Percentiles rank a stretch among this genome's conserved stretches.
phyloP scores from a whole-genome alignment of 495 filamentous ascomycete genomes.

The Niebla homalea region DNA sequence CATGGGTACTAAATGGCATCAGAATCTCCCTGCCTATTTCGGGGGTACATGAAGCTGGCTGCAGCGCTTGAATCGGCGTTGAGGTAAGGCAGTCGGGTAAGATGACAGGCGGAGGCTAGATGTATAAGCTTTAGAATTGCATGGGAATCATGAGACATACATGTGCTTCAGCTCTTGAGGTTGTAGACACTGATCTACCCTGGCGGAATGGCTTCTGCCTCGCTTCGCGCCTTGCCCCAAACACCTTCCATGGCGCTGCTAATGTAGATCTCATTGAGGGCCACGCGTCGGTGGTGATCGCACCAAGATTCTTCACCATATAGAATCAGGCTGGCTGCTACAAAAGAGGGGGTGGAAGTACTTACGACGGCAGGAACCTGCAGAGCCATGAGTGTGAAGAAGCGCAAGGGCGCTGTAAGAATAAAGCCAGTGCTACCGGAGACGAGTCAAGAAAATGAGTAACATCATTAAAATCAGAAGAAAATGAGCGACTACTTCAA shows the following conservation, averaged over 20 bases:
- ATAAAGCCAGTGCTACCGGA: too few relatives aligned
- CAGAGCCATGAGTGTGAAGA: slow-evolving; percentile 33
- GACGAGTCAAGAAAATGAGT: too few relatives aligned
- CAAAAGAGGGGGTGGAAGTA: slow-evolving; percentile 18
- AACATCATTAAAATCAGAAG: too few relatives aligned
- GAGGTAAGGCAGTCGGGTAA: slow-evolving; percentile 16
- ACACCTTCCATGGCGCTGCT: slow-evolving; percentile 24
- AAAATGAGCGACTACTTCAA: too few relatives aligned
- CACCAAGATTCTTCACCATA: slow-evolving; percentile 23
- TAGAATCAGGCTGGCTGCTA: slow-evolving; percentile 8
- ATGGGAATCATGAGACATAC: neutral
- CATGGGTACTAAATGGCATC: neutral
- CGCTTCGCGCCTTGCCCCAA: slow-evolving; percentile 9
- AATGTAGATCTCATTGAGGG: slow-evolving; percentile 31
- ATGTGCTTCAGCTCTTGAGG: neutral
- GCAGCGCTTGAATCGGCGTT: slow-evolving; percentile 11
- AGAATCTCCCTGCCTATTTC: neutral
- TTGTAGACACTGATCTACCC: slow-evolving; percentile 1
- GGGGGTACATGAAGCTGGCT: neutral
- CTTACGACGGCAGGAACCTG: slow-evolving; percentile 30
- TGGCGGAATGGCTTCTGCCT: neutral
- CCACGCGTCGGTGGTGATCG: slow-evolving; percentile 31
- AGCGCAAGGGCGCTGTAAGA: too few relatives aligned
- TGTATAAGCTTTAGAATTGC: neutral
- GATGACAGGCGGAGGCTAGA: slow-evolving; percentile 1